Evolutionary conservation across 208 protist species (phyloP), one percentile per base, ranked within the genome.

Genomic region (Trypanosoma lewisi): DNA sequence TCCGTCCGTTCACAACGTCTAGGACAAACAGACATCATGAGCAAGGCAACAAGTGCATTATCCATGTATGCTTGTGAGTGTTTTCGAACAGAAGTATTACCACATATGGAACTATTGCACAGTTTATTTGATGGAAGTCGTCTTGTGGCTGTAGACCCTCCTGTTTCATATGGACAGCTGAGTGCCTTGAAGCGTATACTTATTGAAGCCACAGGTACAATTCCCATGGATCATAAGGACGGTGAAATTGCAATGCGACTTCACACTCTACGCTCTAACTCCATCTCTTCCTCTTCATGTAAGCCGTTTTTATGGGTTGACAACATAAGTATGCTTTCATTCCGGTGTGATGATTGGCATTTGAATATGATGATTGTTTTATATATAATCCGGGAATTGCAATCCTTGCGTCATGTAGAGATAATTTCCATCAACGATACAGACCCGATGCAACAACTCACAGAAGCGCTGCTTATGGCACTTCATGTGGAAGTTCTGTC

Each of bases 31-130:
- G 21, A 8, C 36, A 61, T 48, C n/a, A 41, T 25, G 23, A 5
- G 16, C 2, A 63, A 70, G 4, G 23, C 47, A 21, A 21, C 56
- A 27, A 33, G 27, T 34, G 50, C 39, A 5, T 57, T 72, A 25
- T 19, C 16, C 21, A 23, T 39, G 9, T 72, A 72, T 60, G 58
- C 63, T 21, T 28, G 23, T 31, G 56, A 71, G 37, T 77, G 65
- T 34, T 77, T 77, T 34, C 63, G 58, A 19, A 31, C 48, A 16
- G 64, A 58, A 0, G 44, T 65, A 0, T 1, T 67, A 28, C 71
- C 71, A 19, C 71, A 77, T 33, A 57, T 71, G 37, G 63, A 77
- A 33, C 41, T 69, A 14, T 25, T 77, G 51, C 71, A 69, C n/a
- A 77, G 71, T 44, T 42, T 77, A n/a, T 67, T 67, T 42, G 45